Conservation (phyloP, 257 asterid species). For the Cynanchum wilfordii region DNA sequence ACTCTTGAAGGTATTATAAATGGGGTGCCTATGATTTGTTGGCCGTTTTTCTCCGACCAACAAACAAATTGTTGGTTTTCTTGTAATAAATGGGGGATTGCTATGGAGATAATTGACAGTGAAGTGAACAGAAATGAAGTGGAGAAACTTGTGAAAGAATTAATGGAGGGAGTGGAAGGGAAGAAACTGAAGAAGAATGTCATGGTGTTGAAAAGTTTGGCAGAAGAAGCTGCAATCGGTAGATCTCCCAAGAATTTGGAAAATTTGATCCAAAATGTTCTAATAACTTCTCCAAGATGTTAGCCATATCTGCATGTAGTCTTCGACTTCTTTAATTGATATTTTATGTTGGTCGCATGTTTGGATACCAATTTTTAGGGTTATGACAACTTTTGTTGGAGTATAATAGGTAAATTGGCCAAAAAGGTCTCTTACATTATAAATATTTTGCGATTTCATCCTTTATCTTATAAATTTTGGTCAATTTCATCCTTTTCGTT, state of each 20-base stretch:
- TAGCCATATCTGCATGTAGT: neutral
- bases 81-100: constrained; percentile 35
- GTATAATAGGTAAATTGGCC: too few relatives aligned
- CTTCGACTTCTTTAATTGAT: too few relatives aligned
- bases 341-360: too few relatives aligned
- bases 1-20: constrained; percentile 34
- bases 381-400: too few relatives aligned
- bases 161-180: constrained; percentile 38
- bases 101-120: constrained; percentile 40
- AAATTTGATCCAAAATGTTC: constrained; percentile 24
- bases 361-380: too few relatives aligned
- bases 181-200: constrained; percentile 33
- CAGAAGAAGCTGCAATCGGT: constrained; percentile 25
- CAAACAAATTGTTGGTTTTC: constrained; percentile 49
- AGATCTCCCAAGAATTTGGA: constrained; percentile 33
- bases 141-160: constrained; percentile 27
- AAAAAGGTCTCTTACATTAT: too few relatives aligned
- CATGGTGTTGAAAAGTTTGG: constrained; percentile 29
- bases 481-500: too few relatives aligned
- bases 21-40: constrained; percentile 57
- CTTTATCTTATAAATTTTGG: too few relatives aligned
- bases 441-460: too few relatives aligned
- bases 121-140: constrained; percentile 46
- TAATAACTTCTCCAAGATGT: neutral
- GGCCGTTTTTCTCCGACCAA: constrained; percentile 64